Base-by-base conservation (phyloP, 768 basidiomycete species). In the Boletus subcaerulescens region DNA sequence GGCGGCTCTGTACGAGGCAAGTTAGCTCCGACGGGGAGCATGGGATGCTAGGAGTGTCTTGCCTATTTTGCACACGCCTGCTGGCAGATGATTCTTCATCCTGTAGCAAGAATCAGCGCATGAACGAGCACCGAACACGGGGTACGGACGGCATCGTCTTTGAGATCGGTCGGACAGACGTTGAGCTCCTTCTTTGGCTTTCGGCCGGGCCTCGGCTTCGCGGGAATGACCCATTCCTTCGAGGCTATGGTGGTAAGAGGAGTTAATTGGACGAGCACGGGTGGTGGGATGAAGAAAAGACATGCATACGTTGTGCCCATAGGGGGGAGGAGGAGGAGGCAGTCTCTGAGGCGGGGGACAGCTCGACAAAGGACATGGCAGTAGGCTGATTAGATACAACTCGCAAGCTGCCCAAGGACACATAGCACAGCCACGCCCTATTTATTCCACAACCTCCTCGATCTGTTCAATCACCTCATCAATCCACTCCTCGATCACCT, bases 401-500 rank as follows among this genome's bases (percentile, higher is more conserved):
- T 17, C n/a, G 11, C 4, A 35, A 14, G 10, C 14, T 14, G 13
- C n/a, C 22, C 26, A 5, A 1, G 11, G 24, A 20, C 18, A 46
- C 3, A 9, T 4, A n/a, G 35, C 61, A 69, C 65, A 68, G 69
- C 67, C 64, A 70, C 62, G 49, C 22, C 11, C 13, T 14, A 14
- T 48, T 62, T 60, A 78, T 52, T 86, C 85, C 29, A 83, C 74
- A 22, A 87, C 73, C 65, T 96, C 93, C 74, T 96, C 93, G 40
- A 80, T 83, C 77, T 97, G 93, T 61, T 97, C 92, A 64, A 95
- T 83, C 40, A 96, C 83, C 69, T 96, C 93, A 64, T 96, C 94
- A 51, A 95, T 75, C 90, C 91, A 93, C 51, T 96, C 91, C 72
- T 94, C 92, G 51, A 94, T 93, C 74, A 90, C 90, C 72, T 94